These are phyloP conservation scores for Potentilla sterilis DNA, from an alignment of 306 rosid species.

Conservation along the genomic window DNA sequence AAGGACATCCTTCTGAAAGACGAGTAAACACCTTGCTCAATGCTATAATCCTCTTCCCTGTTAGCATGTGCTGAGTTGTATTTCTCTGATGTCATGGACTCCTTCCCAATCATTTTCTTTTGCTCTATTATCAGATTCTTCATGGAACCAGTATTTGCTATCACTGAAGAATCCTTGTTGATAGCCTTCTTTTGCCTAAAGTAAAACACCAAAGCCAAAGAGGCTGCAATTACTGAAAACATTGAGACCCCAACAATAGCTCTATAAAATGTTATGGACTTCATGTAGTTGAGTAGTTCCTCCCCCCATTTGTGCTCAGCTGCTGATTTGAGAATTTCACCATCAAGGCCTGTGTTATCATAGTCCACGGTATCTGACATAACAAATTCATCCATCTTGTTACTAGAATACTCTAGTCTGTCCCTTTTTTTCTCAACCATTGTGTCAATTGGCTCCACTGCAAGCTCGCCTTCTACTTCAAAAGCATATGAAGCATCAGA, in stretches of 20 bases:
- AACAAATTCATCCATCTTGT: conserved; percentile 6
- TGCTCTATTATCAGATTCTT: conserved; percentile 16
- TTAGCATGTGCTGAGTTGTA: neutral
- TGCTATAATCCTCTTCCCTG: neutral
- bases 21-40: conserved; percentile 10
- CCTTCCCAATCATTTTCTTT: conserved; percentile 6
- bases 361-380: conserved; percentile 1
- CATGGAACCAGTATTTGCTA: conserved; percentile 14
- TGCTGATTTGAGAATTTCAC: conserved; percentile 1
- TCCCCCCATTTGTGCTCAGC: conserved; percentile 8
- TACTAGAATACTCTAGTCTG: conserved; percentile 3
- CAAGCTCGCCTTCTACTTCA: conserved; percentile 10
- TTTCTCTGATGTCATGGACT: conserved; percentile 4
- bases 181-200: conserved; percentile 14
- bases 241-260: conserved; percentile 24
- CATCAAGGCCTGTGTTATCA: neutral
- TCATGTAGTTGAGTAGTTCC: conserved; percentile 14
- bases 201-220: conserved; percentile 8
- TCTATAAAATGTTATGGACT: conserved; percentile 8
- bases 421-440: conserved; percentile 19
- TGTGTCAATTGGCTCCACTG: conserved; percentile 8
- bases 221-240: conserved; percentile 13
- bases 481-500: conserved; percentile 5
- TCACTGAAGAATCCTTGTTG: conserved; percentile 12
- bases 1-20: conserved; percentile 12